These are phyloP conservation scores for Sporothrix curviconia DNA, from an alignment of 2,329 filamentous ascomycete genomes.

Conservation along the genomic window DNA sequence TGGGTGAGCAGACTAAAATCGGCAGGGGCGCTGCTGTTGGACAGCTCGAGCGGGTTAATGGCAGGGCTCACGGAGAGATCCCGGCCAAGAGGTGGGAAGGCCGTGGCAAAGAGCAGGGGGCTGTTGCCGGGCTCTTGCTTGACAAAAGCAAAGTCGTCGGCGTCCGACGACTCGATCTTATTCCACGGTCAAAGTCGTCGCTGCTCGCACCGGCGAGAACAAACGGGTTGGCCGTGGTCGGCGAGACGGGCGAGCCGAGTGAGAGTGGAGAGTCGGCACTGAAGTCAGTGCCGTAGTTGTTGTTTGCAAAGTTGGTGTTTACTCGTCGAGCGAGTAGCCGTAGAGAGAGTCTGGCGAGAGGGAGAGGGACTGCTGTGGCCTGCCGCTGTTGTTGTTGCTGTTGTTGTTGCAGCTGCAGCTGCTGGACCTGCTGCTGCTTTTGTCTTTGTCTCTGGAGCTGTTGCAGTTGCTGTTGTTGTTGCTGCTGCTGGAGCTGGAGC, in stretches of 20 bases:
- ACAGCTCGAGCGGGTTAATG: constrained; percentile 31
- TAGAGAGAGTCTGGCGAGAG: constrained; percentile 25
- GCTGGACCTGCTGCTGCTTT: constrained; percentile 20
- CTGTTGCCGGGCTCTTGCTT: constrained; percentile 28
- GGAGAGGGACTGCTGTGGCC: constrained; percentile 18
- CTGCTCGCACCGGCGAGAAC: constrained; percentile 11
- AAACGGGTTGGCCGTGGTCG: constrained; percentile 26
- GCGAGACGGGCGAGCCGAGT: constrained; percentile 28
- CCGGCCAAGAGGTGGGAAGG: constrained; percentile 19
- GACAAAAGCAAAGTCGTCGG: constrained; percentile 22
- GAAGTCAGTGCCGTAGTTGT: constrained; percentile 25
- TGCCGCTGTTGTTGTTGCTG: constrained; percentile 7
- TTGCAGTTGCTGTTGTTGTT: constrained; percentile 21
- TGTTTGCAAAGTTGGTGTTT: constrained; percentile 18
- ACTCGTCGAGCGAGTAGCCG: constrained; percentile 25
- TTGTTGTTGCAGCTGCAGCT: constrained; percentile 3
- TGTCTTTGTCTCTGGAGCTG: constrained; percentile 20
- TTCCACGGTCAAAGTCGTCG: constrained; percentile 28
- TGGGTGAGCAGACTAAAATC: not conserved
- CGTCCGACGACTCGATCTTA: constrained; percentile 25
- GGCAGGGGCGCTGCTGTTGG: constrained; percentile 9
- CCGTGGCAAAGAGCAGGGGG: constrained; percentile 22
- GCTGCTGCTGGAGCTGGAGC: constrained; percentile 23
- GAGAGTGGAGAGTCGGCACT: constrained; percentile 32
- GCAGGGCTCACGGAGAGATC: constrained; percentile 27